A percentile compares a stretch with the other conserved stretches of the same genome.
phyloP scores from a whole-genome alignment of 2,329 filamentous ascomycete genomes.

The Dactylonectria estremocensis region DNA sequence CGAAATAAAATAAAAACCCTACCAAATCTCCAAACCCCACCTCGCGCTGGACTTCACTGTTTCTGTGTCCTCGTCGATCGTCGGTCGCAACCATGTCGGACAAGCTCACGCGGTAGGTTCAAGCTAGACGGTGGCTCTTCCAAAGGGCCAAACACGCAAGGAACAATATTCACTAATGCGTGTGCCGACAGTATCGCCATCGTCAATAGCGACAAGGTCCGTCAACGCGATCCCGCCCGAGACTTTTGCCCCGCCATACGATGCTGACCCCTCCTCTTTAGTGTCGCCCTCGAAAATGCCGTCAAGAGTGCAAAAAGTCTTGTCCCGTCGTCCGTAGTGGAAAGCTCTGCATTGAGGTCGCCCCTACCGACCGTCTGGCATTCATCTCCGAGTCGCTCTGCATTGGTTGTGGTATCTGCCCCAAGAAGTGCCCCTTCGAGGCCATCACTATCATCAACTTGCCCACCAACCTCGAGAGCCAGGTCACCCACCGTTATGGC shows the following conservation, averaged over 20 bases:
- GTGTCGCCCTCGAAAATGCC: conserved; percentile 79
- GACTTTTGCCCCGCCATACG: conserved; percentile 45
- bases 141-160: not conserved
- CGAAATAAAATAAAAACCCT: conserved; percentile 34
- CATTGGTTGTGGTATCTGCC: conserved; percentile 99
- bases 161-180: conserved; percentile 44
- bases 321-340: conserved; percentile 97
- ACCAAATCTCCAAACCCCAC: conserved; percentile 38
- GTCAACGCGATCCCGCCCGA: conserved; percentile 35
- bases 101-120: conserved; percentile 90
- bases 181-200: conserved; percentile 86
- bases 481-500: conserved; percentile 98
- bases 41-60: conserved; percentile 27
- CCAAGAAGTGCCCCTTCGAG: conserved; percentile 98
- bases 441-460: conserved; percentile 99
- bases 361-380: conserved; percentile 89
- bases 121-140: not conserved
- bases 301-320: conserved; percentile 99
- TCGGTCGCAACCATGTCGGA: conserved; percentile 79
- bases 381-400: conserved; percentile 98
- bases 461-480: conserved; percentile 98
- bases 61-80: conserved; percentile 39
- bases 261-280: conserved; percentile 50
- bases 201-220: conserved; percentile 97
- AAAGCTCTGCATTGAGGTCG: conserved; percentile 97